Evolutionary conservation across 2,329 filamentous ascomycete species (phyloP).

Genomic region (Xylaria sp.): DNA sequence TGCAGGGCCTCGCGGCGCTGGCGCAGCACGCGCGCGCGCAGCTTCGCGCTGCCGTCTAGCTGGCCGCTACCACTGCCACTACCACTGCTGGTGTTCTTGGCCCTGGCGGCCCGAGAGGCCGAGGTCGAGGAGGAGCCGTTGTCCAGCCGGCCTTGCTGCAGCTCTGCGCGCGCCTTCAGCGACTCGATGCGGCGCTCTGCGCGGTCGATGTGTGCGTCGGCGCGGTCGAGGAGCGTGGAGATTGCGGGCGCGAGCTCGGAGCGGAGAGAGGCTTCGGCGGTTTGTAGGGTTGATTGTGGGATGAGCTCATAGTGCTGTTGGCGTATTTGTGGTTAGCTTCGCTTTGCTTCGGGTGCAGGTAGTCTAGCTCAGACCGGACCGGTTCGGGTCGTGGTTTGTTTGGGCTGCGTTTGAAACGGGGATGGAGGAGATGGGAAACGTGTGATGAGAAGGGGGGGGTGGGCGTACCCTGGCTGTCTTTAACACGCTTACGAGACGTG

Average conservation of each 20-base stretch:
- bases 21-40: conserved; percentile 65
- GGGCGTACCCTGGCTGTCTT: conserved; percentile 60
- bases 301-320: conserved; percentile 88
- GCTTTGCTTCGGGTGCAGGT: too few species aligned
- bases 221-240: conserved; percentile 75
- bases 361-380: too few species aligned
- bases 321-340: neutral
- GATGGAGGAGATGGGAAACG: neutral
- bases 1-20: conserved; percentile 85
- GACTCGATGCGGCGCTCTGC: conserved; percentile 83
- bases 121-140: conserved; percentile 26
- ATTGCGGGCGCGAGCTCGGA: conserved; percentile 92
- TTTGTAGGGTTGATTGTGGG: conserved; percentile 79
- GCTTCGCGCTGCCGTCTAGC: conserved; percentile 60
- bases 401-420: neutral
- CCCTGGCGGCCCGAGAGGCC: conserved; percentile 30
- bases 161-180: conserved; percentile 79
- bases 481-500: conserved; percentile 59
- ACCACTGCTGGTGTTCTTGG: neutral
- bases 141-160: conserved; percentile 75
- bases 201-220: conserved; percentile 82
- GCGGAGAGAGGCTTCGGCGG: conserved; percentile 82
- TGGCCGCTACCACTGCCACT: conserved; percentile 24
- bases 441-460: too few species aligned
- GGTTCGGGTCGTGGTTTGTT: too few species aligned